A percentile compares a stretch with the other conserved stretches of the same genome.
phyloP scores from a whole-genome alignment of 2,329 filamentous ascomycete genomes.

The Neophaeococcomyces mojaviensis region DNA sequence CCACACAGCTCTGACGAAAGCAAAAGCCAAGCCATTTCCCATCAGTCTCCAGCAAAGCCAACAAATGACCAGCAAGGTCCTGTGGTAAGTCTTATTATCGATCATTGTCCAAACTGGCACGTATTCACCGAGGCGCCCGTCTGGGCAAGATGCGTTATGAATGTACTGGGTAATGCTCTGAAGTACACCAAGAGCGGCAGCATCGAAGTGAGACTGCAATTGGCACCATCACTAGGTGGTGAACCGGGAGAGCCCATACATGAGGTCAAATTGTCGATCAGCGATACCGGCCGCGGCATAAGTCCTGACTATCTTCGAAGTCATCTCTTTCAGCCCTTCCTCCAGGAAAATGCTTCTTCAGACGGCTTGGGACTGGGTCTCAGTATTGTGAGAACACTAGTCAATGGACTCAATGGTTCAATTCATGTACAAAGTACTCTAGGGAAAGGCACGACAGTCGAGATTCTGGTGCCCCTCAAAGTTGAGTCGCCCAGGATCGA shows the following conservation, averaged over 20 bases:
- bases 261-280: slow-evolving; percentile 38
- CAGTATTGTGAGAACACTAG: slow-evolving; percentile 52
- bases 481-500: neutral
- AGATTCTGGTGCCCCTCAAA: slow-evolving; percentile 10
- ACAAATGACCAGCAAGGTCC: slow-evolving; percentile 1
- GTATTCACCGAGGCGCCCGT: slow-evolving; percentile 19
- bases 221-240: slow-evolving; percentile 10
- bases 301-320: slow-evolving; percentile 50
- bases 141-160: slow-evolving; percentile 32
- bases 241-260: slow-evolving; percentile 10
- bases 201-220: slow-evolving; percentile 26
- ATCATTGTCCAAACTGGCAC: slow-evolving; percentile 22
- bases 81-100: slow-evolving; percentile 24
- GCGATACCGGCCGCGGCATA: slow-evolving; percentile 59
- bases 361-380: slow-evolving; percentile 58
- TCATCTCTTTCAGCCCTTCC: slow-evolving; percentile 54
- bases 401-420: slow-evolving; percentile 49
- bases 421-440: slow-evolving; percentile 42
- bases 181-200: slow-evolving; percentile 31
- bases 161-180: slow-evolving; percentile 31
- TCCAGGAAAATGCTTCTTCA: slow-evolving; percentile 52
- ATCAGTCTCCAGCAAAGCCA: neutral
- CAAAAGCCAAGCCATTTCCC: neutral
- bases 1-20: neutral
- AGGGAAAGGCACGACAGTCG: slow-evolving; percentile 13